phyloP scores from a whole-genome alignment of 768 basidiomycete genomes.

The Gloeostereum incarnatum region DNA sequence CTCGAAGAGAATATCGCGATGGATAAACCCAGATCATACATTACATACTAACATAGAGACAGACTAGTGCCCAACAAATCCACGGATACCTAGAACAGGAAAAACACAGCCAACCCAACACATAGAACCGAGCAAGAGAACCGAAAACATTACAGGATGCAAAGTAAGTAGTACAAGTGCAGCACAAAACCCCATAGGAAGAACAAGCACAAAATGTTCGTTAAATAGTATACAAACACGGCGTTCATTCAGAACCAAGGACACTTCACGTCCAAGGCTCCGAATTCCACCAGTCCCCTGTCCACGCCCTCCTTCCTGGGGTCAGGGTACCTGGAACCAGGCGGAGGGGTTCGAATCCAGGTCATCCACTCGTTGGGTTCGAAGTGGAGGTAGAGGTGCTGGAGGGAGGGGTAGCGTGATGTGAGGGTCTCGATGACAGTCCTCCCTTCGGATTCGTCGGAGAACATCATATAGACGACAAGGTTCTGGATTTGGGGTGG shows the following conservation, averaged over 20 bases:
- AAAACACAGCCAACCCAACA: too few species aligned
- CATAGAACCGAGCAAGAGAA: not conserved
- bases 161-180: not conserved
- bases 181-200: not conserved
- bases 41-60: too few species aligned
- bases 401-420: conserved; percentile 5
- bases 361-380: conserved; percentile 8
- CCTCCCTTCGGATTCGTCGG: conserved; percentile 6
- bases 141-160: not conserved
- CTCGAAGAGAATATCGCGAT: too few species aligned
- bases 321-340: not conserved
- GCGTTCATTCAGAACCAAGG: not conserved
- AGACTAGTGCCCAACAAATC: too few species aligned
- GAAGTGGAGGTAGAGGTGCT: conserved; percentile 9
- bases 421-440: conserved; percentile 8
- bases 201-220: not conserved
- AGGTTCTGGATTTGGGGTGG: conserved; percentile 6
- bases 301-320: conserved; percentile 3
- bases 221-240: not conserved
- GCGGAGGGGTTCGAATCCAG: conserved; percentile 6
- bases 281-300: conserved; percentile 1
- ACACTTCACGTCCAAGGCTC: not conserved
- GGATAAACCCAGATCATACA: too few species aligned
- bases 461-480: conserved; percentile 9
- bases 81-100: too few species aligned